Evolutionary conservation across 192 early-diverging fungal species (phyloP).

Genomic region (Obelidium mucronatum): DNA sequence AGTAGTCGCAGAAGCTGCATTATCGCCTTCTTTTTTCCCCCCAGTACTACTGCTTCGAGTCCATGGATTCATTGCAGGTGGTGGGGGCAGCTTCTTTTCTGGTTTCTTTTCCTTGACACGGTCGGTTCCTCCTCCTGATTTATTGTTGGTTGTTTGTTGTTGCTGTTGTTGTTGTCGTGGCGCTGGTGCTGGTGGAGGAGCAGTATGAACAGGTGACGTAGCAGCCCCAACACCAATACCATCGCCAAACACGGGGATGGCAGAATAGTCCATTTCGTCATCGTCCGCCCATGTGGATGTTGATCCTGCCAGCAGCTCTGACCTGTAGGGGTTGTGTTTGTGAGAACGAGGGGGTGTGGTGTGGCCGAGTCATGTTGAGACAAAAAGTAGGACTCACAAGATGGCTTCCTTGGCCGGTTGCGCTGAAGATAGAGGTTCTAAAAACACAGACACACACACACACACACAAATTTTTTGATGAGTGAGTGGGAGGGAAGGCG

Average conservation of each 20-base stretch:
- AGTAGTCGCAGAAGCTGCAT: too few species aligned
- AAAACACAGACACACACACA: too few species aligned
- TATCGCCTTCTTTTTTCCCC: too few species aligned
- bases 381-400: not conserved
- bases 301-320: not conserved
- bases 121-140: not conserved
- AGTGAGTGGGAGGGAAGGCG: too few species aligned
- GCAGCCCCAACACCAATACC: slow-evolving; percentile 18
- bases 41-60: not conserved
- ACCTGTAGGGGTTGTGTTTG: too few species aligned
- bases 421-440: too few species aligned
- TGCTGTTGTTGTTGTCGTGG: not conserved
- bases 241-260: slow-evolving; percentile 44
- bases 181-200: too few species aligned
- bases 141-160: not conserved
- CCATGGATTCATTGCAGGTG: not conserved
- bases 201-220: not conserved
- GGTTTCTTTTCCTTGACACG: not conserved
- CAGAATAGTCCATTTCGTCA: slow-evolving; percentile 44
- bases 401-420: not conserved
- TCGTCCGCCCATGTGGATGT: slow-evolving; percentile 42
- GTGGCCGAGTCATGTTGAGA: not conserved
- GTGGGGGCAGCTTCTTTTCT: not conserved
- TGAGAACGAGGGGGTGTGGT: too few species aligned
- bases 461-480: too few species aligned